Evolutionary conservation across 306 rosid genomes (phyloP).

Genomic region (Begonia fuchsioides): DNA sequence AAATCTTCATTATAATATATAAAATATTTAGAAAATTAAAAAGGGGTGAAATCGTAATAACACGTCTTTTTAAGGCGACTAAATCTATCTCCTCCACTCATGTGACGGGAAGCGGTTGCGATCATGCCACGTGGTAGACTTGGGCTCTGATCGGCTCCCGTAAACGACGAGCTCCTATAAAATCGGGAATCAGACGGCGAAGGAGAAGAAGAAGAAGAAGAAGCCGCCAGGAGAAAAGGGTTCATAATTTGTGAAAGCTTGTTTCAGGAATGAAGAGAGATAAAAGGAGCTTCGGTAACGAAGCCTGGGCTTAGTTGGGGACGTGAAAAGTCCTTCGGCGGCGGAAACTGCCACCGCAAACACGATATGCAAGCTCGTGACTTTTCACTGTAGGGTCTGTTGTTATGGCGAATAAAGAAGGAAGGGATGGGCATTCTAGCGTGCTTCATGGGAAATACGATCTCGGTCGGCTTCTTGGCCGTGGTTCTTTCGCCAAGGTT

Average conservation of each 20-base stretch:
- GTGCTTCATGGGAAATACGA: constrained; percentile 83
- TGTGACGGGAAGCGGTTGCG: no score
- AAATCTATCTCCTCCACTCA: no score
- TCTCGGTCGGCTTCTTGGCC: constrained; percentile 74
- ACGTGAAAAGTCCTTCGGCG: constrained; percentile 32
- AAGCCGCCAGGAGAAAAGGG: no score
- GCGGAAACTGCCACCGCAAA: constrained; percentile 88
- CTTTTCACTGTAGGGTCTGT: neutral
- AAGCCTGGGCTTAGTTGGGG: constrained; percentile 24
- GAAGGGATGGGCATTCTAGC: constrained; percentile 13
- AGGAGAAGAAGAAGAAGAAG: no score
- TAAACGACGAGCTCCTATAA: no score
- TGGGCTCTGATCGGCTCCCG: no score
- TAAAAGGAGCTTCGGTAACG: constrained; percentile 29
- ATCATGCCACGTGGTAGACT: no score
- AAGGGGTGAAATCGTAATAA: no score
- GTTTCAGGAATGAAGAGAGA: constrained; percentile 95
- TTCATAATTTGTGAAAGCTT: no score
- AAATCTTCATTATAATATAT: no score
- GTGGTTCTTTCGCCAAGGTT: constrained; percentile 93
- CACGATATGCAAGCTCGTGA: constrained; percentile 28
- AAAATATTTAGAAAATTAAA: no score
- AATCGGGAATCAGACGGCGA: neutral
- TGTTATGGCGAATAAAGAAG: constrained; percentile 23
- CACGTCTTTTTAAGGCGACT: no score